A percentile compares a stretch with the other conserved stretches of the same genome.
Evolutionary conservation across 73 alveolate genomes (phyloP).

Genomic region (Halteria grandinella): DNA sequence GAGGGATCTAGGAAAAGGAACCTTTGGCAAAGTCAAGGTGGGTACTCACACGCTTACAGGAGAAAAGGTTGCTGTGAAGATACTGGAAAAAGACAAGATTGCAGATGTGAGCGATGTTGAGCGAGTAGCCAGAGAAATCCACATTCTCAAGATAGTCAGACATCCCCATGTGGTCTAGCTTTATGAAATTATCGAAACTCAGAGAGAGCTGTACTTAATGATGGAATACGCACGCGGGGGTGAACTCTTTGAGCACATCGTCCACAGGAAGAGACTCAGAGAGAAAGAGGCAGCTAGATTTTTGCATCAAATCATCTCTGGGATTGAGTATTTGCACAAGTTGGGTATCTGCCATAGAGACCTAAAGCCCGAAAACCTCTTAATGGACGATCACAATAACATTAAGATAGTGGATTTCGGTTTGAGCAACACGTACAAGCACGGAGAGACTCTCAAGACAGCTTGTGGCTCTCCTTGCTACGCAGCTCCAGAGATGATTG

Average conservation of each 20-base stretch:
- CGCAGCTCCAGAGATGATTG: constrained; percentile 98
- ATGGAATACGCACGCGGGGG: constrained; percentile 96
- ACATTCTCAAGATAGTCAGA: constrained; percentile 85
- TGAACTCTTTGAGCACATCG: constrained; percentile 94
- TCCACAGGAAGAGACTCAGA: constrained; percentile 75
- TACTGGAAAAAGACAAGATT: constrained; percentile 77
- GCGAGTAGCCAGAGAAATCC: constrained; percentile 93
- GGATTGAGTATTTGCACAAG: constrained; percentile 90
- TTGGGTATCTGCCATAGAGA: constrained; percentile 91
- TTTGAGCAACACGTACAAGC: constrained; percentile 78
- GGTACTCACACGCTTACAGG: constrained; percentile 82
- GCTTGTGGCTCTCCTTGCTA: constrained; percentile 99
- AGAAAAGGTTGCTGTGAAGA: constrained; percentile 83
- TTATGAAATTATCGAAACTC: constrained; percentile 81
- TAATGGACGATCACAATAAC: constrained; percentile 77
- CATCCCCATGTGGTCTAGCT: constrained; percentile 90
- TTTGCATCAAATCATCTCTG: constrained; percentile 84
- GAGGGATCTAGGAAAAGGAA: constrained; percentile 78
- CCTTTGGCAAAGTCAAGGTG: constrained; percentile 81
- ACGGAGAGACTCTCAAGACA: constrained; percentile 86
- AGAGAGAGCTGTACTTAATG: constrained; percentile 76
- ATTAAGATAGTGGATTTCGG: constrained; percentile 96
- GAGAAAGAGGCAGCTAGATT: constrained; percentile 90
- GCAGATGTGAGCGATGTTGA: constrained; percentile 84
- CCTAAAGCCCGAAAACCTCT: constrained; percentile 95